A percentile compares a stretch with the other conserved stretches of the same genome.
These are phyloP conservation scores for Globisporangium cystogenes DNA, from an alignment of 352 stramenopile genomes.

Conservation along the genomic window DNA sequence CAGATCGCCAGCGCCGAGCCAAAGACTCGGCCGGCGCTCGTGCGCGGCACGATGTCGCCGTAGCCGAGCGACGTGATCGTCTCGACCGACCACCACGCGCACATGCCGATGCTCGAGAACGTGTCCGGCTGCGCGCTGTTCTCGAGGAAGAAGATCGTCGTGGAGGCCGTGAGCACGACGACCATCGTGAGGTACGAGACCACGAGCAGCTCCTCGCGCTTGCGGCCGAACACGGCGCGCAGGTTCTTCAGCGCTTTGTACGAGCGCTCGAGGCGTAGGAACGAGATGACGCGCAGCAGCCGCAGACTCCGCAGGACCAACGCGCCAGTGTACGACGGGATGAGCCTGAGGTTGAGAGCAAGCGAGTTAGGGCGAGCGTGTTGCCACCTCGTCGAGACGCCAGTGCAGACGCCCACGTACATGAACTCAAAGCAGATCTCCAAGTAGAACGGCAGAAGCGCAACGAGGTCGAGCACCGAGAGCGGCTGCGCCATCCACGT, in stretches of 20 bases:
- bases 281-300: conserved; percentile 52
- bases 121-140: conserved; percentile 35
- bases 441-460: conserved; percentile 54
- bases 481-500: conserved; percentile 54
- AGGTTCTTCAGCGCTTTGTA: conserved; percentile 62
- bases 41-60: conserved; percentile 51
- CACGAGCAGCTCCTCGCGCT: conserved; percentile 60
- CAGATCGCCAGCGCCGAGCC: conserved; percentile 42
- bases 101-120: conserved; percentile 45
- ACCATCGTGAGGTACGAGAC: conserved; percentile 52
- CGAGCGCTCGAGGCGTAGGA: conserved; percentile 49
- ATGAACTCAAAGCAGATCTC: conserved; percentile 42
- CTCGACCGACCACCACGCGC: conserved; percentile 54
- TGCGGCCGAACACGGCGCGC: conserved; percentile 40
- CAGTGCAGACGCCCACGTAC: conserved; percentile 16
- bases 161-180: conserved; percentile 48
- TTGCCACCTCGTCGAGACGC: background rate
- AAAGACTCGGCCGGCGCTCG: conserved; percentile 29
- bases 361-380: background rate
- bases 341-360: conserved; percentile 9
- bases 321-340: conserved; percentile 28
- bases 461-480: conserved; percentile 49
- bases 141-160: conserved; percentile 64
- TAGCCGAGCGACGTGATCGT: conserved; percentile 70
- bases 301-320: conserved; percentile 49